These are phyloP conservation scores for Boletus barrowsii DNA, from an alignment of 768 basidiomycete genomes.

Conservation along the genomic window DNA sequence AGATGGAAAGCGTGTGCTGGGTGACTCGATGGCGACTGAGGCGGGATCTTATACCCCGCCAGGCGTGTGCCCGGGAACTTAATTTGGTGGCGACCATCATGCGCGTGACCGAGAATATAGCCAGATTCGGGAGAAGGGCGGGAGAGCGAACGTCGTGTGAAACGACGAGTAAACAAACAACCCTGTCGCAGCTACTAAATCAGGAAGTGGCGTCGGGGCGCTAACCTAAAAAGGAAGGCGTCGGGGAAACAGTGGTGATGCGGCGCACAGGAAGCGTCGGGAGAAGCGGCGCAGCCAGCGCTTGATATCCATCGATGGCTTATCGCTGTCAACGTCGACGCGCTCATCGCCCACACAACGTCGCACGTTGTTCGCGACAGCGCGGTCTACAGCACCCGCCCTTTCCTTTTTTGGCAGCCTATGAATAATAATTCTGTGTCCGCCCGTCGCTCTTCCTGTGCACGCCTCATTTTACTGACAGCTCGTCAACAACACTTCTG, in stretches of 20 bases:
- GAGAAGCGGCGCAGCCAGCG: conserved; percentile 8
- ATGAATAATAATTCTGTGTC: too few species aligned
- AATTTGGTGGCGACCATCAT: conserved; percentile 4
- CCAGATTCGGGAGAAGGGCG: conserved; percentile 19
- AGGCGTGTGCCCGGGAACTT: conserved; percentile 19
- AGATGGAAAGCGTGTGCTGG: conserved; percentile 10
- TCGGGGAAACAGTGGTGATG: conserved; percentile 24
- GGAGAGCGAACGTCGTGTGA: conserved; percentile 25
- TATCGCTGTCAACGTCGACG: conserved; percentile 12
- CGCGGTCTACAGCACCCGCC: too few species aligned
- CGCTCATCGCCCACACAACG: conserved; percentile 6
- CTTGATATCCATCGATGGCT: conserved; percentile 13
- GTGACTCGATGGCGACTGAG: conserved; percentile 16
- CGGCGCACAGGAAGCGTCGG: conserved; percentile 18
- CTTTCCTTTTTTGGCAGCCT: too few species aligned
- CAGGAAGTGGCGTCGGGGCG: conserved; percentile 19
- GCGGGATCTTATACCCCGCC: conserved; percentile 28
- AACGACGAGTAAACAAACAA: conserved; percentile 12
- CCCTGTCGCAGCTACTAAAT: conserved; percentile 20
- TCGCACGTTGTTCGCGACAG: conserved; percentile 13
- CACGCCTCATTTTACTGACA: background rate
- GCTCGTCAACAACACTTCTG: background rate
- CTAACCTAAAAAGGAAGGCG: conserved; percentile 14
- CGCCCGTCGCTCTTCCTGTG: too few species aligned
- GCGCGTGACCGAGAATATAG: conserved; percentile 14